A percentile compares a stretch with the other conserved stretches of the same genome.
Conservation (phyloP, 2,329 filamentous ascomycete genomes). For the Aspergillus sp. region DNA sequence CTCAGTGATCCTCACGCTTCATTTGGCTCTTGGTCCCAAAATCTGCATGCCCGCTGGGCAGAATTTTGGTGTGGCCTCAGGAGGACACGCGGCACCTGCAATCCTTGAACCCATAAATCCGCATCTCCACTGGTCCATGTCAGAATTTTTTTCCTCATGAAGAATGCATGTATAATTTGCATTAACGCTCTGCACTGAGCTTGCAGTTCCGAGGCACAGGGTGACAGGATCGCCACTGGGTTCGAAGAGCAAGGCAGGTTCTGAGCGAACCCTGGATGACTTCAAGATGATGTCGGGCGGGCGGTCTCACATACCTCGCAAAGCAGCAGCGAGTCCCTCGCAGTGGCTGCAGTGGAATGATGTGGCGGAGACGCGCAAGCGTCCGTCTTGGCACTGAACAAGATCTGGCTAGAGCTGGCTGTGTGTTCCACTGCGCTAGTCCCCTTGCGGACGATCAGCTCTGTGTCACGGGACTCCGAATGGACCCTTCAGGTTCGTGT, state of each 20-base stretch:
- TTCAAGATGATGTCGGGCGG: neutral
- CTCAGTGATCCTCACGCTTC: neutral
- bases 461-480: constrained; percentile 4
- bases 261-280: neutral
- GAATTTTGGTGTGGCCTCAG: neutral
- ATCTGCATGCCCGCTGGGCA: too few relatives aligned
- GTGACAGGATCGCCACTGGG: neutral
- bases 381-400: constrained; percentile 36
- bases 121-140: constrained; percentile 13
- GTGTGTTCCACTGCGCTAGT: constrained; percentile 17
- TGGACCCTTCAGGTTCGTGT: constrained; percentile 11
- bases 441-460: constrained; percentile 13
- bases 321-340: too few relatives aligned
- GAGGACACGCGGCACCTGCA: constrained; percentile 19
- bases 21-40: neutral
- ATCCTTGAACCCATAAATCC: constrained; percentile 7
- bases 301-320: too few relatives aligned
- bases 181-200: neutral
- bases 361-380: constrained; percentile 41
- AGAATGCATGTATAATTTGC: neutral
- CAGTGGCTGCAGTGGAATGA: neutral
- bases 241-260: neutral
- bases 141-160: neutral
- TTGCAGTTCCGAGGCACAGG: neutral
- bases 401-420: constrained; percentile 30